Evolutionary conservation across 2,329 filamentous ascomycete genomes (phyloP).

Genomic region (Aulographum hederae): DNA sequence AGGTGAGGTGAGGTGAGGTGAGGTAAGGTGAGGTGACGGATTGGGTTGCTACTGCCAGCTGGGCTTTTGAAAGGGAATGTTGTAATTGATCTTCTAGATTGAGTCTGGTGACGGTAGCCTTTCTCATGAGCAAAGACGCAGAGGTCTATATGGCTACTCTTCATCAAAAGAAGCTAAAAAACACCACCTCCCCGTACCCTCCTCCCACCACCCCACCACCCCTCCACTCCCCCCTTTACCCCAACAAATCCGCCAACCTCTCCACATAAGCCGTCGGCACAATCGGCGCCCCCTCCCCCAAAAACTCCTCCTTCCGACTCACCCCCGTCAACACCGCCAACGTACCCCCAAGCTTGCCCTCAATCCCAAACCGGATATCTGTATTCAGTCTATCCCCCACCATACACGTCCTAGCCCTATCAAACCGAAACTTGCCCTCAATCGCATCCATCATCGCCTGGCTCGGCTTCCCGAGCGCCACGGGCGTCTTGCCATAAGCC

Average conservation of each 20-base stretch:
- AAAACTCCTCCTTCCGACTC: constrained; percentile 59
- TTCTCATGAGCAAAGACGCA: no score
- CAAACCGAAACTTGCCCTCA: constrained; percentile 84
- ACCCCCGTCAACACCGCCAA: constrained; percentile 85
- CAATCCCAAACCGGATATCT: constrained; percentile 87
- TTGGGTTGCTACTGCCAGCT: no score
- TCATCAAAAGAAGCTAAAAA: no score
- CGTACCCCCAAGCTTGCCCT: constrained; percentile 80
- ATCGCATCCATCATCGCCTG: constrained; percentile 99
- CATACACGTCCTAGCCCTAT: constrained; percentile 80
- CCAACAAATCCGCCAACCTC: constrained; percentile 56
- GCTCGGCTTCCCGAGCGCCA: constrained; percentile 81
- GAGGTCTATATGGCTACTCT: no score
- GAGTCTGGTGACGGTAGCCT: no score
- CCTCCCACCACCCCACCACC: no score
- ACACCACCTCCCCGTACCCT: no score
- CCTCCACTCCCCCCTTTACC: no score
- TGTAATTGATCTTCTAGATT: no score
- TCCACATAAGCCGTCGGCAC: constrained; percentile 75
- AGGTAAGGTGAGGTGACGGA: no score
- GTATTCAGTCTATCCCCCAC: constrained; percentile 86
- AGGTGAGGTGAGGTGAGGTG: no score
- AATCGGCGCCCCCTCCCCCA: constrained; percentile 46
- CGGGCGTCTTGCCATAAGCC: constrained; percentile 42
- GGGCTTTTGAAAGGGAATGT: no score